phyloP scores from a whole-genome alignment of 176 grass and related monocot genomes.

The Oryza officinalis region DNA sequence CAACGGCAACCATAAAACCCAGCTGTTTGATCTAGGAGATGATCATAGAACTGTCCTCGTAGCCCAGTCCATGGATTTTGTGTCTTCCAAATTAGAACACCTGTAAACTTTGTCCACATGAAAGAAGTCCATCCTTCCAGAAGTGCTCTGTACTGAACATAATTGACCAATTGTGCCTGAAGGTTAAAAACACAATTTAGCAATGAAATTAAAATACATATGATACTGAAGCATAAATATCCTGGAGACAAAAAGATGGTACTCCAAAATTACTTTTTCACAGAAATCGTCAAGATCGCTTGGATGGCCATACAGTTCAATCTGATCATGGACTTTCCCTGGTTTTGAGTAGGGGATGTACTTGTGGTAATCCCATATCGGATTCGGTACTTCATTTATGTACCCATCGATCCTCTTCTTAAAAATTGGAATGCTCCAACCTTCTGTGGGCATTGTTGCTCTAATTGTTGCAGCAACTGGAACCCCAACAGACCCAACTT shows the following conservation, averaged over 20 bases:
- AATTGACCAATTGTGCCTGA: slow-evolving; percentile 95
- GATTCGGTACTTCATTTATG: slow-evolving; percentile 79
- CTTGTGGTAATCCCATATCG: slow-evolving; percentile 98
- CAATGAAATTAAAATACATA: slow-evolving; percentile 25
- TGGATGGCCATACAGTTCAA: slow-evolving; percentile 70
- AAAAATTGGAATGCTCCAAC: slow-evolving; percentile 83
- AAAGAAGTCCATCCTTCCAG: slow-evolving; percentile 97
- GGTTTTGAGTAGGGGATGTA: slow-evolving; percentile 97
- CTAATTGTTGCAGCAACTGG: slow-evolving; percentile 91
- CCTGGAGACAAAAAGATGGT: slow-evolving; percentile 2
- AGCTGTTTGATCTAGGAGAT: slow-evolving; percentile 91
- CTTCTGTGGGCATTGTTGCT: slow-evolving; percentile 92
- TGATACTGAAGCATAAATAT: slow-evolving; percentile 12
- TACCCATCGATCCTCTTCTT: slow-evolving; percentile 68
- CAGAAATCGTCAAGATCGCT: slow-evolving; percentile 88
- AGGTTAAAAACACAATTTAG: slow-evolving; percentile 35
- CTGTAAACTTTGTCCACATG: slow-evolving; percentile 98
- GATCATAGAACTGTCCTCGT: slow-evolving; percentile 95
- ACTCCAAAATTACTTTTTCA: slow-evolving; percentile 63
- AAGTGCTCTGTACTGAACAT: slow-evolving; percentile 92
- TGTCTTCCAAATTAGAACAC: slow-evolving; percentile 96
- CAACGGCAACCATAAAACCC: slow-evolving; percentile 90
- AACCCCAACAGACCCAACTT: slow-evolving; percentile 87
- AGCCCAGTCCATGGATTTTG: slow-evolving; percentile 97
- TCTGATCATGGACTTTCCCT: slow-evolving; percentile 90